Percentiles rank a stretch among this genome's conserved stretches.
phyloP scores from a whole-genome alignment of 345 rosid genomes.

The Corchorus olitorius region DNA sequence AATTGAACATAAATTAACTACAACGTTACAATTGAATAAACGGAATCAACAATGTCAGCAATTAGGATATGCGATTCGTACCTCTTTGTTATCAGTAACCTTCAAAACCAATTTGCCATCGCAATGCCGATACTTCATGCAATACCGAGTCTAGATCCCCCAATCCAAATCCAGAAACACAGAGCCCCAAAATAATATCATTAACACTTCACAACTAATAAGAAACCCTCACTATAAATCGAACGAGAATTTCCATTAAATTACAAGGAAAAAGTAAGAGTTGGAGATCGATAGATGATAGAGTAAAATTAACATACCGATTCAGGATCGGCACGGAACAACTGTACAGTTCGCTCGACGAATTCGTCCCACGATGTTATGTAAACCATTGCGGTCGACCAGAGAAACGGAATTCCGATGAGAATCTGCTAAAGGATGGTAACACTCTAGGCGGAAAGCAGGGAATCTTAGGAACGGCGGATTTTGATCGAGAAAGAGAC shows the following conservation, averaged over 20 bases:
- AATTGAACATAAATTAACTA: constrained; percentile 2
- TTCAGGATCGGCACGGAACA: constrained; percentile 89
- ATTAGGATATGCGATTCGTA: constrained; percentile 19
- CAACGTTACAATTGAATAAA: not conserved
- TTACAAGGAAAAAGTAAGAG: not conserved
- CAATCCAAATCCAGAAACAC: constrained; percentile 19
- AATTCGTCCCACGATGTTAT: constrained; percentile 85
- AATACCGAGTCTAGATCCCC: constrained; percentile 74
- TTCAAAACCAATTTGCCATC: constrained; percentile 96
- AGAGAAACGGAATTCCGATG: constrained; percentile 4
- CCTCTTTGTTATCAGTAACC: constrained; percentile 98
- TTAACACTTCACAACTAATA: not conserved
- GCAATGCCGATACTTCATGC: constrained; percentile 87
- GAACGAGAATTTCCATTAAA: not conserved
- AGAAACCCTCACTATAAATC: not conserved
- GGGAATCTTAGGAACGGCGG: no score
- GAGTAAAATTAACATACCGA: constrained; percentile 51
- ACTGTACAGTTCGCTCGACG: constrained; percentile 71
- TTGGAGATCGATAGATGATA: not conserved
- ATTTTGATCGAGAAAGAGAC: not conserved
- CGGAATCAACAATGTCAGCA: not conserved
- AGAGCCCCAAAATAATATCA: constrained; percentile 12
- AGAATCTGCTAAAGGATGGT: not conserved
- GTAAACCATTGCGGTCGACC: constrained; percentile 57
- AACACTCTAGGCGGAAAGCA: not conserved